Evolutionary conservation across 257 asterid genomes (phyloP), one percentile per base, ranked within the genome.

Genomic region (Rubia yunnanensis): DNA sequence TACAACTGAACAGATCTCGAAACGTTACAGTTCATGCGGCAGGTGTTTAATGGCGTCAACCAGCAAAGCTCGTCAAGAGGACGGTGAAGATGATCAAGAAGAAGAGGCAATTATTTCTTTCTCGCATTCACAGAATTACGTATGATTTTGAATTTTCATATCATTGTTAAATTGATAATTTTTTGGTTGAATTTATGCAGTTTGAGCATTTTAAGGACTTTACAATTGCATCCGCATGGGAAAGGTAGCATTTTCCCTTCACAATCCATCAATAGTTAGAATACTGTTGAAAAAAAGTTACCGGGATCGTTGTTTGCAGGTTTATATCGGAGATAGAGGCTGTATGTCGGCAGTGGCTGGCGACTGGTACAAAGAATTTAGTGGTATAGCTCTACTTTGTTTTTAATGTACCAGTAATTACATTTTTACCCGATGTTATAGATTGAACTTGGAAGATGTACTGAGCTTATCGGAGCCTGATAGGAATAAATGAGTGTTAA

Each of bases 261-360:
- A 30, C 52, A 44, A 44, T 44, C 52, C 8, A 15, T 14, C 52
- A 44, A 10, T 44, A 44, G 6, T 44, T 44, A 4, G 0, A 5
- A 44, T 55, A 15, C 27, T 10, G 57, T 13, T 67, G 4, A 2
- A 28, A 28, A 46, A 10, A 60, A 32, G 48, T 34, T 11, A 34
- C 69, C 4, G 60, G 54, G 34, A 64, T 68, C 27, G 28, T 60
- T 14, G 34, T 24, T 41, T 62, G 60, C 70, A 91, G 97, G 85
- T 88, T 91, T 82, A 91, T 91, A 70, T 91, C 97, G 59, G 97
- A 84, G 74, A 84, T 91, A 32, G 97, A 91, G 77, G 97, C 92
- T 24, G 87, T 88, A 52, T 88, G 96, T 74, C 76, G 97, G 68
- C 96, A 88, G 74, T 91, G 97, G 97, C 71, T 88, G 62, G 84